A percentile compares a stretch with the other conserved stretches of the same genome.
Conservation (phyloP, 495 filamentous ascomycete genomes). For the Cercophora samala region DNA sequence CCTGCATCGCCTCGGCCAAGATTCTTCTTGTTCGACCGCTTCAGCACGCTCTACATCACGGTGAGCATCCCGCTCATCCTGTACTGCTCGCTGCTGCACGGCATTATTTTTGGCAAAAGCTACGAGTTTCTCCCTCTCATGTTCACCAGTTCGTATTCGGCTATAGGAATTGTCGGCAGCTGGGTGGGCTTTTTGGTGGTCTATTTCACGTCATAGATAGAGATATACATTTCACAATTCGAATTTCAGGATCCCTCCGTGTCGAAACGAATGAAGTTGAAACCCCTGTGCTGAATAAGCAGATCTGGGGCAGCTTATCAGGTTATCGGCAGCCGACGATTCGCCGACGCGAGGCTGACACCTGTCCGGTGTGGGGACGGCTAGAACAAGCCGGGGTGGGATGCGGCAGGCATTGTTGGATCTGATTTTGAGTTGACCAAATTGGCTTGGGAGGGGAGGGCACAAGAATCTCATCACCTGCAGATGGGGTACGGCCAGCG, state of each 20-base stretch:
- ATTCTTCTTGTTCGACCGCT: constrained; percentile 84
- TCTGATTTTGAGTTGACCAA: neutral
- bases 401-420: constrained; percentile 19
- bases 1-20: constrained; percentile 70
- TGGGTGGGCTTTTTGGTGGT: constrained; percentile 95
- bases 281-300: constrained; percentile 16
- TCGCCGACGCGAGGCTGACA: constrained; percentile 27
- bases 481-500: neutral
- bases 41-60: constrained; percentile 82
- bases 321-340: constrained; percentile 16
- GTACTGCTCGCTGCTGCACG: constrained; percentile 83
- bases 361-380: neutral
- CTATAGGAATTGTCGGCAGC: constrained; percentile 91
- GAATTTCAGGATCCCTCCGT: neutral
- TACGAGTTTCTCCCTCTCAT: constrained; percentile 93
- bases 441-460: neutral
- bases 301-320: neutral
- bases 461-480: constrained; percentile 5
- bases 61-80: constrained; percentile 83
- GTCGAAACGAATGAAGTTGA: constrained; percentile 11
- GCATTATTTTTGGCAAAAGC: constrained; percentile 72
- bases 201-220: constrained; percentile 67
- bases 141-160: constrained; percentile 95
- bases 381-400: constrained; percentile 1
- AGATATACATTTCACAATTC: constrained; percentile 11